Evolutionary conservation across 108 stramenopile genomes (phyloP), one percentile per base, ranked within the genome.

Genomic region (Seminavis robusta): DNA sequence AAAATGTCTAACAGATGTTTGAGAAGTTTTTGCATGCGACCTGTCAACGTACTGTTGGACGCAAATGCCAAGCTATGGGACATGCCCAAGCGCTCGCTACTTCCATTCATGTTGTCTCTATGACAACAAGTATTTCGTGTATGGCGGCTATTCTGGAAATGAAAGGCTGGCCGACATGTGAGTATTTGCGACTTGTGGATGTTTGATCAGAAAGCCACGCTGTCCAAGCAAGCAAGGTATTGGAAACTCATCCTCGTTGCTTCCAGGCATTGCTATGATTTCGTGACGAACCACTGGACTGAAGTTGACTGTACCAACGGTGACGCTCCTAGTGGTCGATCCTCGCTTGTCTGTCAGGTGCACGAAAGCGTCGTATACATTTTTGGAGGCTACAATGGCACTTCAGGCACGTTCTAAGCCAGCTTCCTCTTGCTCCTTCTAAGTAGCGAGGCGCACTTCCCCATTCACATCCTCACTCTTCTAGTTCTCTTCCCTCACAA

Each of bases 101-200:
- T 95, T 95, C 44, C 96, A 97, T 67, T 86, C 91, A 0, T 95
- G 94, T 65, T 90, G 90, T 33, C 78, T 95, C 20, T 67, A 94
- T 34, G 90, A 84, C 11, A 89, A 91, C 53, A 84, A 88, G 34
- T 65, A 95, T 52, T 93, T 87, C 61, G 65, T 86, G 1, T 97
- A 94, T 65, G 96, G 94, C 21, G 96, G 96, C 13, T 97, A 95
- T 63, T 81, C 84, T 21, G 94, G 96, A 5, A 68, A 59, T 16
- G 82, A 93, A 41, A 73, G 96, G 37, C 74, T 97, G 33, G 90
- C 85, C 19, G 96, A 97, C 62, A 90, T 95, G 88, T 76, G 86
- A 48, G 69, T 66, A n/a, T n/a, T 23, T 88, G 84, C 60, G 79
- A 70, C 59, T 70, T 80, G 32, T 19, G 8, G 8, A 9, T n/a